A percentile compares a stretch with the other conserved stretches of the same genome.
Evolutionary conservation across 805 yeast species (phyloP).

Genomic region (Zygoascus ofunaensis): DNA sequence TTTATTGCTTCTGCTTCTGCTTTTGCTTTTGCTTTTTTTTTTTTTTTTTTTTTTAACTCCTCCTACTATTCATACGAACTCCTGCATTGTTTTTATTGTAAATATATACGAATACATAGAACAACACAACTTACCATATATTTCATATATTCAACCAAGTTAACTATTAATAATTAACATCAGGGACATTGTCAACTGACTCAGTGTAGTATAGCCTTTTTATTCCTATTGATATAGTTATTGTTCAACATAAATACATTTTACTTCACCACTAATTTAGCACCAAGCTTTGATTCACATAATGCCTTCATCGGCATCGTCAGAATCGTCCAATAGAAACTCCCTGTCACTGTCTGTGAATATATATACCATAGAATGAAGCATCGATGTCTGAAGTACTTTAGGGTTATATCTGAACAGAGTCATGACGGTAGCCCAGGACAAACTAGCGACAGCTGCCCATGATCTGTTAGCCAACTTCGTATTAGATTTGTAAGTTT

Average conservation of each 20-base stretch:
- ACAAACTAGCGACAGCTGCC: conserved; percentile 51
- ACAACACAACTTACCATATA: no score
- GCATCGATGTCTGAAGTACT: conserved; percentile 53
- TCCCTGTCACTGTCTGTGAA: conserved; percentile 45
- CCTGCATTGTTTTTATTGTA: neutral
- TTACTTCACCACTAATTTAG: no score
- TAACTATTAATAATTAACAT: no score
- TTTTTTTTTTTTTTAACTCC: neutral
- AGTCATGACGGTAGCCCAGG: conserved; percentile 71
- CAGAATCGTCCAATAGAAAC: neutral
- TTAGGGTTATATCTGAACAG: conserved; percentile 55
- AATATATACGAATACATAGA: neutral
- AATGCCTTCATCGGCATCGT: neutral
- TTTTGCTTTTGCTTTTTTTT: no score
- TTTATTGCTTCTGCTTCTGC: no score
- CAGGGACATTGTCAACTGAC: no score
- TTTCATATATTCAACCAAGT: no score
- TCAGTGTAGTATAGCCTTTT: no score
- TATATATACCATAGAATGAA: conserved; percentile 61
- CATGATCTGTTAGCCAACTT: conserved; percentile 34
- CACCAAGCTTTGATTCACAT: no score
- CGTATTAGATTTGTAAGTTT: neutral
- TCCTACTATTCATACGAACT: neutral
- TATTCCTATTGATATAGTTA: no score
- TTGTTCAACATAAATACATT: no score